These are phyloP conservation scores for Achlya hypogyna DNA, from an alignment of 352 stramenopile genomes.

Conservation along the genomic window DNA sequence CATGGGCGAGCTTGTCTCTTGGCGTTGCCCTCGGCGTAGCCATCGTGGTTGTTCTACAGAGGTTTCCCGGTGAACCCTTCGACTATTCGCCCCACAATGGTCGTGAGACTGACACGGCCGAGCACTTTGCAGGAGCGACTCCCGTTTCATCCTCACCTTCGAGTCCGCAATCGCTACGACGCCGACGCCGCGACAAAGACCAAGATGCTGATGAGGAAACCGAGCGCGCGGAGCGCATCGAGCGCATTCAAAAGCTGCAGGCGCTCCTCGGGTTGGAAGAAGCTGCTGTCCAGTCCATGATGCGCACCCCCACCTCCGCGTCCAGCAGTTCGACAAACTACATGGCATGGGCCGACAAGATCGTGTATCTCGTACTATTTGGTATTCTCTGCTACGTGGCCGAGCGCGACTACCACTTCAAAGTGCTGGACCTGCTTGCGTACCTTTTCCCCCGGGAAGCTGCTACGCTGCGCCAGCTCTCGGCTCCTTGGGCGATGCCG, in stretches of 20 bases:
- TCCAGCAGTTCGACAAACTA: conserved; percentile 24
- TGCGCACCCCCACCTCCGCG: conserved; percentile 27
- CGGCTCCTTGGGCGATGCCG: conserved; percentile 9
- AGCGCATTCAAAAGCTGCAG: conserved; percentile 50
- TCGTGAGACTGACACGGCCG: too few species aligned
- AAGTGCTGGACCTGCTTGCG: conserved; percentile 31
- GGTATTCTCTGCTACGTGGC: conserved; percentile 36
- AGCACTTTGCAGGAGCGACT: too few species aligned
- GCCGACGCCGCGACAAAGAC: not conserved
- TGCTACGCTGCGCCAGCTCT: conserved; percentile 30
- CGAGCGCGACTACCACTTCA: conserved; percentile 45
- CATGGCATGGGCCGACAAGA: conserved; percentile 32
- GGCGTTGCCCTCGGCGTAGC: conserved; percentile 36
- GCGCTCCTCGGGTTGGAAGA: conserved; percentile 43
- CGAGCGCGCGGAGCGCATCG: conserved; percentile 29
- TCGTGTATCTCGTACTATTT: conserved; percentile 33
- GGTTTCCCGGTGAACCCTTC: conserved; percentile 53
- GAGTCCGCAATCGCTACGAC: too few species aligned
- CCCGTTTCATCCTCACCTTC: too few species aligned
- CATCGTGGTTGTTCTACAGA: conserved; percentile 31
- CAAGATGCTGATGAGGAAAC: conserved; percentile 22
- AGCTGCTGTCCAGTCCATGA: conserved; percentile 31
- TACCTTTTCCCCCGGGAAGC: conserved; percentile 44
- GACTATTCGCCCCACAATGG: conserved; percentile 41
- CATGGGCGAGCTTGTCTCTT: conserved; percentile 25